phyloP scores from a whole-genome alignment of 768 basidiomycete species.

The Trametopsis cervina region DNA sequence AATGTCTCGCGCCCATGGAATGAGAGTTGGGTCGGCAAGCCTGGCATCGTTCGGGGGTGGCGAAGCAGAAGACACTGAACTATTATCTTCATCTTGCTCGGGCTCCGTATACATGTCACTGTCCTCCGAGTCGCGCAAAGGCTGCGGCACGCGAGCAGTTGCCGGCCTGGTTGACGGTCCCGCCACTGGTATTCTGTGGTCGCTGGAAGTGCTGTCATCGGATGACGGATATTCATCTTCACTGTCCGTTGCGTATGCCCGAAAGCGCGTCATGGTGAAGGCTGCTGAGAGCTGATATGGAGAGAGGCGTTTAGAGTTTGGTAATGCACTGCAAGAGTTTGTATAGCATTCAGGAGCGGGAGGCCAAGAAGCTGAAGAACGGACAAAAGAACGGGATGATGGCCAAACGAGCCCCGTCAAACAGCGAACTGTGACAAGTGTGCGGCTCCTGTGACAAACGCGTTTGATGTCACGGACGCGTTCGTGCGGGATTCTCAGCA shows the following conservation, averaged over 20 bases:
- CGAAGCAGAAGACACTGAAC: slow-evolving; percentile 16
- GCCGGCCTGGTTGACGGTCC: slow-evolving; percentile 13
- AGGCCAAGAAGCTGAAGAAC: too few relatives aligned
- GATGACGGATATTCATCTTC: slow-evolving; percentile 41
- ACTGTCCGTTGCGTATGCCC: slow-evolving; percentile 53
- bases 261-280: slow-evolving; percentile 58
- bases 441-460: neutral
- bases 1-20: slow-evolving; percentile 66
- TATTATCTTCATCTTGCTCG: slow-evolving; percentile 1
- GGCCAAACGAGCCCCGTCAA: too few relatives aligned
- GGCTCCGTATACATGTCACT: slow-evolving; percentile 6
- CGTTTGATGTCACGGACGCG: neutral
- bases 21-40: slow-evolving; percentile 41
- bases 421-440: neutral
- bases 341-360: too few relatives aligned
- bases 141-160: neutral
- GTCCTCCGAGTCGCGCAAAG: neutral
- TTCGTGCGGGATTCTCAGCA: neutral
- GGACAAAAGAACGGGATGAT: too few relatives aligned
- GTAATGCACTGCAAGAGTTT: too few relatives aligned
- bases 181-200: slow-evolving; percentile 23
- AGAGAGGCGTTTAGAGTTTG: too few relatives aligned
- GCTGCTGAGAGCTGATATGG: neutral
- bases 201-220: slow-evolving; percentile 24
- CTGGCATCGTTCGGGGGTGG: slow-evolving; percentile 2